Percentiles rank a stretch among this genome's conserved stretches.
Conservation (phyloP, 2,329 filamentous ascomycete genomes). For the Arthrobotrys entomopaga region DNA sequence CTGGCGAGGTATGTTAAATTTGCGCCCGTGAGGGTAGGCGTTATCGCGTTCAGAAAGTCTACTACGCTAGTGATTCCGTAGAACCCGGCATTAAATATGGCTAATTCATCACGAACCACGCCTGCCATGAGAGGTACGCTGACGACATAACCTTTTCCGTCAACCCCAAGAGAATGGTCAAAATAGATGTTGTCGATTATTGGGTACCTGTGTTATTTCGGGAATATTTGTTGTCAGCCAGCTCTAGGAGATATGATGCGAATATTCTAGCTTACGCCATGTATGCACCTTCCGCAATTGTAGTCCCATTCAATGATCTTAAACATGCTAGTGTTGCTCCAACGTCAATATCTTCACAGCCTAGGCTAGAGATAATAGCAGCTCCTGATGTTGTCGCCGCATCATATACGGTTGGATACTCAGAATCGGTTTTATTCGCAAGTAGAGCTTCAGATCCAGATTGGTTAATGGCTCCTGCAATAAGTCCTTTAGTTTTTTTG, state of each 20-base stretch:
- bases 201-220: conserved; percentile 1
- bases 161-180: conserved; percentile 1
- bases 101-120: conserved; percentile 62
- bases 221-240: background rate
- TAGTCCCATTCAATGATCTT: conserved; percentile 3
- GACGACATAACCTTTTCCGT: conserved; percentile 33
- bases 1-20: conserved; percentile 55
- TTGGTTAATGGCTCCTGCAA: conserved; percentile 64
- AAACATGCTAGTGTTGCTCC: conserved; percentile 13
- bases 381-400: background rate
- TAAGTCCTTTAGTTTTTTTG: conserved; percentile 65
- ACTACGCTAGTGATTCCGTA: conserved; percentile 58
- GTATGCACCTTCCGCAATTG: background rate
- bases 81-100: conserved; percentile 60
- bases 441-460: conserved; percentile 23
- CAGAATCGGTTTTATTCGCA: conserved; percentile 10
- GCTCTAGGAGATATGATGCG: background rate
- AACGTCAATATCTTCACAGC: conserved; percentile 12
- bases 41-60: conserved; percentile 54
- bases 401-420: conserved; percentile 19
- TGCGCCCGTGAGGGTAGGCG: conserved; percentile 55
- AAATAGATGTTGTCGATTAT: conserved; percentile 22
- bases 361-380: conserved; percentile 5
- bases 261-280: conserved; percentile 16
- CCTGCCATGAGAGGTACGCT: conserved; percentile 62